Evolutionary conservation across 768 basidiomycete species (phyloP).

Genomic region (Boletellus ananas): DNA sequence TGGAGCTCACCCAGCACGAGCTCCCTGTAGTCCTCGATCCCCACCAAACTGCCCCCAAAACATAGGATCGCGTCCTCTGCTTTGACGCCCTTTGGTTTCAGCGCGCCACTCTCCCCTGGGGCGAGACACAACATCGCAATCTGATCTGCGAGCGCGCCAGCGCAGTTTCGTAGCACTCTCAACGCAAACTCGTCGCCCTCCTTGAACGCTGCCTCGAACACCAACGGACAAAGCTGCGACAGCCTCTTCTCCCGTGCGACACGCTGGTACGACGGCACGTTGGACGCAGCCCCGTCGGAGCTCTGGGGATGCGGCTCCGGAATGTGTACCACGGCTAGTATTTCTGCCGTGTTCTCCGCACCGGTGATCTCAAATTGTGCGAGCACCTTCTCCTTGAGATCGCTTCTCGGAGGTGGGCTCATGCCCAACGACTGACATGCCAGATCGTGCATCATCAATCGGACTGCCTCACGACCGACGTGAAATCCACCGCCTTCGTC

Average conservation of each 20-base stretch:
- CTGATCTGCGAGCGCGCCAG: slow-evolving; percentile 54
- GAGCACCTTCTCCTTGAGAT: slow-evolving; percentile 47
- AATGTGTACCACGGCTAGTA: slow-evolving; percentile 61
- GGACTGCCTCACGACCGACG: slow-evolving; percentile 72
- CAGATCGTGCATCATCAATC: slow-evolving; percentile 57
- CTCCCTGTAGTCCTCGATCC: slow-evolving; percentile 56
- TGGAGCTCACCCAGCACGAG: slow-evolving; percentile 53
- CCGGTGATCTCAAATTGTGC: slow-evolving; percentile 51
- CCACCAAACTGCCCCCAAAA: slow-evolving; percentile 76
- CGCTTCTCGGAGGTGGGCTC: slow-evolving; percentile 14
- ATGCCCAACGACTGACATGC: slow-evolving; percentile 45
- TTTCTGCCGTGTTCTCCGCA: slow-evolving; percentile 48
- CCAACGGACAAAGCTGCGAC: slow-evolving; percentile 67
- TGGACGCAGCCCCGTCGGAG: slow-evolving; percentile 8
- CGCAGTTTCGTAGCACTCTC: slow-evolving; percentile 49
- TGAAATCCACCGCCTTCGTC: slow-evolving; percentile 83
- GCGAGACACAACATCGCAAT: slow-evolving; percentile 43
- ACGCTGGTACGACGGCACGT: slow-evolving; percentile 25
- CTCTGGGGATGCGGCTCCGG: slow-evolving; percentile 45
- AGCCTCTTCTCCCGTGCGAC: slow-evolving; percentile 67
- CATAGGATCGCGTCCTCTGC: slow-evolving; percentile 61
- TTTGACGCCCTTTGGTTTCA: slow-evolving; percentile 38
- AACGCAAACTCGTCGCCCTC: slow-evolving; percentile 64
- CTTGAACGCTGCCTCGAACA: slow-evolving; percentile 75
- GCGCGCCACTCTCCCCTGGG: slow-evolving; percentile 37